Evolutionary conservation across 352 stramenopile species (phyloP).

Genomic region (Globisporangium spinosum): DNA sequence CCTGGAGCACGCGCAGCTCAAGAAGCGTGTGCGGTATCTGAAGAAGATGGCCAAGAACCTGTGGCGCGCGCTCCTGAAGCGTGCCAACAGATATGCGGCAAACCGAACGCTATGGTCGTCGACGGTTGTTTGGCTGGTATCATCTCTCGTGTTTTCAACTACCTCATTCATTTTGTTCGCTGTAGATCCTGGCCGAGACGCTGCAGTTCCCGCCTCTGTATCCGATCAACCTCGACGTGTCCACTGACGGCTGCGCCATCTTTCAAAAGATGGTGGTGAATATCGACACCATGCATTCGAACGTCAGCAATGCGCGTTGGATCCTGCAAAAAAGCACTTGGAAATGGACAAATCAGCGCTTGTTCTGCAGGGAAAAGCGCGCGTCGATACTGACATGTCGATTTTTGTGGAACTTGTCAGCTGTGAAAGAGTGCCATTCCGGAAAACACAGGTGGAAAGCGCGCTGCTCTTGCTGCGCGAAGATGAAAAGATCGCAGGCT

Average conservation of each 20-base stretch:
- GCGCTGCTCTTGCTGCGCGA: neutral
- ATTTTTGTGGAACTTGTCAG: neutral
- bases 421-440: conserved; percentile 4
- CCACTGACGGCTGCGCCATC: too few species aligned
- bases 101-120: too few species aligned
- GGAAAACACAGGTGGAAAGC: neutral
- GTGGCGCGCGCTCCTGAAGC: neutral
- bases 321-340: neutral
- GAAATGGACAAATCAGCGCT: neutral
- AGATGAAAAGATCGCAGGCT: neutral
- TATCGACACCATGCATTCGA: neutral
- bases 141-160: too few species aligned
- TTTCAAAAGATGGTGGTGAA: too few species aligned
- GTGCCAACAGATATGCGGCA: neutral
- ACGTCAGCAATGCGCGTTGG: neutral
- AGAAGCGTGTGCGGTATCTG: neutral
- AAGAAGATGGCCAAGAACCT: conserved; percentile 6
- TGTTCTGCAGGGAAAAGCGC: neutral
- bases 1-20: neutral
- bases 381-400: neutral
- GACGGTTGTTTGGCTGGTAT: too few species aligned
- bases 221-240: too few species aligned
- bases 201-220: too few species aligned
- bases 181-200: too few species aligned
- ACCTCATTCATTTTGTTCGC: too few species aligned